phyloP scores from a whole-genome alignment of 495 filamentous ascomycete genomes.

The Chaetomium fimeti region DNA sequence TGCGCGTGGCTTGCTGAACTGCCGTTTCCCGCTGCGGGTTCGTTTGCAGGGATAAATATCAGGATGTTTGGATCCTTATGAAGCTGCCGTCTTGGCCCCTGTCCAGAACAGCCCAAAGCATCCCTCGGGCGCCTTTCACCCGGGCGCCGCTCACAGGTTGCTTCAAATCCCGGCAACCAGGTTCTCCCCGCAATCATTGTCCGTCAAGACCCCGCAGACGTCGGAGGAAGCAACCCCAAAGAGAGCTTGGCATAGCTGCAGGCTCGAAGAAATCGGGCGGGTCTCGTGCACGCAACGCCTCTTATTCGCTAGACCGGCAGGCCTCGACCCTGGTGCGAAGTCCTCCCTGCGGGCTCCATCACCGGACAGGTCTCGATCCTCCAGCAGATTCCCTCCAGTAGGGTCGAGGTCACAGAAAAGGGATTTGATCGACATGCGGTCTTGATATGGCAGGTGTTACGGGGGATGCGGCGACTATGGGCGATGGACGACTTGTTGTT shows the following conservation, averaged over 20 bases:
- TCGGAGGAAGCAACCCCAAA: constrained; percentile 34
- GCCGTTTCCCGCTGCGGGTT: neutral
- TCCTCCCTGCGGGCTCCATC: no score
- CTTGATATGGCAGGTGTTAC: constrained; percentile 7
- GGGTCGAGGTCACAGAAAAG: neutral
- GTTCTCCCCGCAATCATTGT: neutral
- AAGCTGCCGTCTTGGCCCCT: neutral
- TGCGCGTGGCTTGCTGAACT: neutral
- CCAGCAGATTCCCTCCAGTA: neutral
- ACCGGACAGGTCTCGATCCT: neutral
- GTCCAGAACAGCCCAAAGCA: neutral
- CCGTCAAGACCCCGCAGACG: constrained; percentile 26
- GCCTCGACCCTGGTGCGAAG: no score
- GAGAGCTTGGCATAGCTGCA: constrained; percentile 26
- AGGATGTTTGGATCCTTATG: neutral
- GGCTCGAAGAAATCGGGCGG: neutral
- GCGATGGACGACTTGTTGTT: neutral
- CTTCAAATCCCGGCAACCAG: constrained; percentile 6
- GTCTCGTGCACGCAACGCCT: neutral
- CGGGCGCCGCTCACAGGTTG: neutral
- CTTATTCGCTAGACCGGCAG: constrained; percentile 11
- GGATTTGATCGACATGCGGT: constrained; percentile 10
- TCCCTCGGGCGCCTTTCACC: neutral
- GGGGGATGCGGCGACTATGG: neutral
- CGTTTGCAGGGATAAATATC: neutral